phyloP scores from a whole-genome alignment of 257 asterid species.

The Solanum chmielewskii region DNA sequence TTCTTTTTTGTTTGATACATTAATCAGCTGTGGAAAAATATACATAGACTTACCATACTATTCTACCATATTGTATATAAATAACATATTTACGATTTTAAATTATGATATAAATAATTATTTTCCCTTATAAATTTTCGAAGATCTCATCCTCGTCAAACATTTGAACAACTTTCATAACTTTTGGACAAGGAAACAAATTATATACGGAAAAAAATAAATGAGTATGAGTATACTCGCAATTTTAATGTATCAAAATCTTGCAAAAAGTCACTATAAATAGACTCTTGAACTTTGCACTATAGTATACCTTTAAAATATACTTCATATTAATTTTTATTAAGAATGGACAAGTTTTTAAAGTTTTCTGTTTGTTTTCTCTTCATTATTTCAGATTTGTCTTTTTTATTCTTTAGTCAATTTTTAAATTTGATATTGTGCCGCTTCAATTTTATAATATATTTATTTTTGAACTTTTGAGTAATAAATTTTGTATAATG shows the following conservation, averaged over 20 bases:
- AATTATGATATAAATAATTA: no score
- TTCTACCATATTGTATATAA: no score
- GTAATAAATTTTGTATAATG: no score
- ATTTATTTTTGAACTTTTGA: no score
- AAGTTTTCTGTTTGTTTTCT: background rate
- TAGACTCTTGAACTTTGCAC: background rate
- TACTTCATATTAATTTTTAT: no score
- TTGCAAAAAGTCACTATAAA: background rate
- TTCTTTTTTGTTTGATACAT: no score
- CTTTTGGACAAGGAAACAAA: background rate
- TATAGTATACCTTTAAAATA: background rate
- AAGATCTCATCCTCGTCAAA: background rate
- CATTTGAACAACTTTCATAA: background rate
- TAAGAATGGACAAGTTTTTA: background rate
- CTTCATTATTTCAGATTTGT: background rate
- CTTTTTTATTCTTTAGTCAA: background rate
- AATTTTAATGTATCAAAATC: background rate
- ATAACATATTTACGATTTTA: no score
- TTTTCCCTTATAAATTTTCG: background rate
- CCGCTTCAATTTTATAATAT: no score
- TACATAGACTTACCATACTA: no score
- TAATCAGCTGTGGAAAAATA: no score
- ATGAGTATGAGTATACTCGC: background rate
- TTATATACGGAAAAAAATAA: no score
- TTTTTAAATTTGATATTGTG: background rate